These are phyloP conservation scores for Lycium barbarum DNA, from an alignment of 257 asterid species.

Conservation along the genomic window DNA sequence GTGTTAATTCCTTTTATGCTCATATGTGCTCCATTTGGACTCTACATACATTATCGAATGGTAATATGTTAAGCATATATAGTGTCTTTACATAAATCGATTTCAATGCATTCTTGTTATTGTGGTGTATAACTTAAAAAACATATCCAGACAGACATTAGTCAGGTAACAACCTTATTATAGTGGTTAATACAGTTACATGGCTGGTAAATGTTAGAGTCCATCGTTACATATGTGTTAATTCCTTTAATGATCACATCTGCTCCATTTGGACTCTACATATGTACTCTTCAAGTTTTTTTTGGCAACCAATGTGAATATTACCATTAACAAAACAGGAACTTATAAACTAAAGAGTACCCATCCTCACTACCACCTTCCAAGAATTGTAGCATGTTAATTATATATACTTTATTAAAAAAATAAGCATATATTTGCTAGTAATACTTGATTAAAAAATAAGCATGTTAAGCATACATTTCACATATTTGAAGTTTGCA, in stretches of 20 bases:
- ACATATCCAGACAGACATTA: constrained; percentile 15
- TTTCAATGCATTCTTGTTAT: neutral
- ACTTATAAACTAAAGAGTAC: too few species aligned
- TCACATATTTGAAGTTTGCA: too few species aligned
- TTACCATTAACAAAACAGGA: too few species aligned
- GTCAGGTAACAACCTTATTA: constrained; percentile 56
- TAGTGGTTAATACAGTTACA: constrained; percentile 68
- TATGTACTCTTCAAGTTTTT: too few species aligned
- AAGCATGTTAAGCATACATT: constrained; percentile 11
- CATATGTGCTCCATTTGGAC: constrained; percentile 78
- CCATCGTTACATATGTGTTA: constrained; percentile 68
- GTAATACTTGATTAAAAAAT: constrained; percentile 42
- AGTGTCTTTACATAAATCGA: neutral
- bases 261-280: too few species aligned
- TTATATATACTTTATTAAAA: too few species aligned
- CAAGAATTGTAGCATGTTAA: too few species aligned
- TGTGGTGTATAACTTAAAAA: constrained; percentile 47
- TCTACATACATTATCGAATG: constrained; percentile 35
- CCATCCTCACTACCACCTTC: too few species aligned
- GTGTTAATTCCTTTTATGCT: constrained; percentile 42
- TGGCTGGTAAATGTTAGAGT: constrained; percentile 57
- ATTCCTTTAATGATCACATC: constrained; percentile 39
- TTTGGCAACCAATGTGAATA: too few species aligned
- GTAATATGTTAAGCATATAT: neutral
- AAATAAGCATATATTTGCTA: constrained; percentile 48